Evolutionary conservation across 2,329 filamentous ascomycete species (phyloP), one percentile per base, ranked within the genome.

Genomic region (Exophiala sp.): DNA sequence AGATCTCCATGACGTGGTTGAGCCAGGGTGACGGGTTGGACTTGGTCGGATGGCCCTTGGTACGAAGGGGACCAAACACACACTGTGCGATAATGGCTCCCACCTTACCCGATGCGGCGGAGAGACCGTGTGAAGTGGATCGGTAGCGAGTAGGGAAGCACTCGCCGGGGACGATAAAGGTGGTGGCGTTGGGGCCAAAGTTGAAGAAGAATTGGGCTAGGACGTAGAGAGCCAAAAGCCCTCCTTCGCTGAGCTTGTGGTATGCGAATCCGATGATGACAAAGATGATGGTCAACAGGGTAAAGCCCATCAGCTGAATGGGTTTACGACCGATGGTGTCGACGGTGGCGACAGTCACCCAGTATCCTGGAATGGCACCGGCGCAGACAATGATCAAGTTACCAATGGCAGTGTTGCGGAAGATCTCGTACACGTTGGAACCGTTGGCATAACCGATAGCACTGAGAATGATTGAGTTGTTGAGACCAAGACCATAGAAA

Each of bases 341-440:
- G 49, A 88, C 80, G 1, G 79, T 81, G 10, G 81, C 81, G 4
- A 89, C 85, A 0, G 85, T 86, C 13, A 88, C 78, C 86, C 86
- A 90, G 73, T 90, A 90, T 11, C 86, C 86, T 0, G 86, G 86
- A 11, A 90, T 85, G 41, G 86, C 83, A 50, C 86, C 86, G 2
- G 86, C 86, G 52, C 85, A 80, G 59, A 89, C 82, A 43, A 90
- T 77, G 58, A 90, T 87, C 60, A 90, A 70, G 70, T 91, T 89
- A 8, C 86, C 86, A 16, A 88, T 77, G 43, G 86, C 84, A 6
- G 81, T 87, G 68, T 86, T 86, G 72, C 81, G 82, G 55, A 88
- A 75, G 64, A 74, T 76, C 58, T 86, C 66, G 70, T 89, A 89
- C 23, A 86, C 79, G 56, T 76, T 80, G 47, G 63, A 63, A 8